Percentiles rank a stretch among this genome's conserved stretches.
phyloP scores from a whole-genome alignment of 2,329 filamentous ascomycete genomes.

The Massarina eburnea region DNA sequence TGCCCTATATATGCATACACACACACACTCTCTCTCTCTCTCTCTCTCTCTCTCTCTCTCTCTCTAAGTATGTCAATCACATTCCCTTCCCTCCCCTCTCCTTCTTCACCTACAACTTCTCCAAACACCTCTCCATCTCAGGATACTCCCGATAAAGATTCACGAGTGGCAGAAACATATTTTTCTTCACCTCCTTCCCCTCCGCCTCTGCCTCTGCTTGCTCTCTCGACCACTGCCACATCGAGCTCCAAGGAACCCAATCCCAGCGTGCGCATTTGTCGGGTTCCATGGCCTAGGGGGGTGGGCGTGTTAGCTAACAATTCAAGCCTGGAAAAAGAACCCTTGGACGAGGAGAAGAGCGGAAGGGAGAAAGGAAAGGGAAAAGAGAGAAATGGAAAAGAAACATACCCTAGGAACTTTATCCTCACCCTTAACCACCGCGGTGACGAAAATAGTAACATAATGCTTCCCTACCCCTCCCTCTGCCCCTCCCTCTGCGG shows the following conservation, averaged over 20 bases:
- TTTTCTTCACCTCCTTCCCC: slow-evolving; percentile 27
- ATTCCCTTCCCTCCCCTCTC: neutral
- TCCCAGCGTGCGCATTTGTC: slow-evolving; percentile 60
- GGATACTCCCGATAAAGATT: slow-evolving; percentile 45
- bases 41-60: too few species aligned
- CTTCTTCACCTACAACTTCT: slow-evolving; percentile 1
- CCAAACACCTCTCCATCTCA: slow-evolving; percentile 26
- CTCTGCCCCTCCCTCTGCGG: too few species aligned
- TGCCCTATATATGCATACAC: too few species aligned
- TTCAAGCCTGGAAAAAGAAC: too few species aligned
- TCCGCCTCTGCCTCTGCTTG: slow-evolving; percentile 31
- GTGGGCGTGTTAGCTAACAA: too few species aligned
- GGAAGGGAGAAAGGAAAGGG: too few species aligned
- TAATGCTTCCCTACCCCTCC: slow-evolving; percentile 71
- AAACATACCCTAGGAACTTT: slow-evolving; percentile 57
- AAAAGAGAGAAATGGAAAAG: slow-evolving; percentile 1
- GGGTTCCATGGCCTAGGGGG: slow-evolving; percentile 45
- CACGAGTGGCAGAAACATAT: slow-evolving; percentile 53
- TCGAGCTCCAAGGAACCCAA: slow-evolving; percentile 54
- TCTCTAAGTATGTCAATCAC: too few species aligned
- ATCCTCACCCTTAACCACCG: slow-evolving; percentile 50
- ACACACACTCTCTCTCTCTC: too few species aligned
- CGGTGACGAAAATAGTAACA: slow-evolving; percentile 69
- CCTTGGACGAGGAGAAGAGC: slow-evolving; percentile 12
- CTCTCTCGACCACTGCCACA: slow-evolving; percentile 43